phyloP scores from a whole-genome alignment of 345 rosid species.

The Salix viminalis region DNA sequence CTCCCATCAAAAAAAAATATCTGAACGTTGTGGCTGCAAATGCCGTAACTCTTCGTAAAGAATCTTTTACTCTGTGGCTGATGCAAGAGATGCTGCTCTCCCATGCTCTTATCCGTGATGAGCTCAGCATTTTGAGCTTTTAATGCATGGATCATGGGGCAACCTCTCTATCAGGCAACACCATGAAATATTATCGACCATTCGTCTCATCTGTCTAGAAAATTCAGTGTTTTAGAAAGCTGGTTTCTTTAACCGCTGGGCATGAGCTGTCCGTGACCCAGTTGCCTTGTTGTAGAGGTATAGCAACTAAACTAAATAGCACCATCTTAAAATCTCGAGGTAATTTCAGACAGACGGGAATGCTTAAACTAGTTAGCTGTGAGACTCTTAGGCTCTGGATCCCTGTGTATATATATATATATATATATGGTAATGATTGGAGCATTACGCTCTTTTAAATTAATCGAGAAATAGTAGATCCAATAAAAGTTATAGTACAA shows the following conservation, averaged over 20 bases:
- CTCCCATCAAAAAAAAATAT: neutral
- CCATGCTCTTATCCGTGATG: slow-evolving; percentile 6
- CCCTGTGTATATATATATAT: neutral
- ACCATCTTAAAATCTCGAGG: neutral
- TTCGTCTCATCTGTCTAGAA: neutral
- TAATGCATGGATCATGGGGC: slow-evolving; percentile 9
- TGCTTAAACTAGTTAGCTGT: neutral
- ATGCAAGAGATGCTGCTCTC: neutral
- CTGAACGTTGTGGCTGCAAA: neutral
- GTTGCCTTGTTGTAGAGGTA: slow-evolving; percentile 19
- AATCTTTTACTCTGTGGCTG: neutral
- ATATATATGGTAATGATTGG: too few species aligned
- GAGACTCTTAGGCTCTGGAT: slow-evolving; percentile 12
- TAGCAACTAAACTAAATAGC: slow-evolving; percentile 12
- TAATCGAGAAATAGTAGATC: too few species aligned
- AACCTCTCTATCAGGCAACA: too few species aligned
- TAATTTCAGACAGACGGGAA: neutral
- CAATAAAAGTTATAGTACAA: too few species aligned
- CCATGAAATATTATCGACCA: slow-evolving; percentile 1
- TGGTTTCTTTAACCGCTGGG: neutral
- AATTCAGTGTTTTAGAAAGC: neutral
- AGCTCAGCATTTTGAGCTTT: slow-evolving; percentile 9
- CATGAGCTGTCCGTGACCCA: slow-evolving; percentile 1
- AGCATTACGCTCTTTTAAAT: too few species aligned
- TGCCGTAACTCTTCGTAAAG: neutral